Conservation (phyloP, 129 eudicot genomes). For the Helianthus annuus region DNA sequence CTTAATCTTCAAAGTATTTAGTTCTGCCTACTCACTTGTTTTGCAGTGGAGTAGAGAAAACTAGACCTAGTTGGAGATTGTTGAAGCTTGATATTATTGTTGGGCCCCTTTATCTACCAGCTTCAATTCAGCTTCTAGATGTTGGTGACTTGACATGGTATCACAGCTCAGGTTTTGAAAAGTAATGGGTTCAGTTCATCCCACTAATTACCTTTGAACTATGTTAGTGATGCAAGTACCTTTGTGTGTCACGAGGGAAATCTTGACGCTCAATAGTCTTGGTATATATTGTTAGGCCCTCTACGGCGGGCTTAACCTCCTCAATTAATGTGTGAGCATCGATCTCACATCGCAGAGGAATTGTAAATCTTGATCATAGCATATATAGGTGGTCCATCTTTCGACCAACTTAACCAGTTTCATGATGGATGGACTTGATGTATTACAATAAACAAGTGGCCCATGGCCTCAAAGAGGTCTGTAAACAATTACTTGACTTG, state of each 20-base stretch:
- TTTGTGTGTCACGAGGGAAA: conserved; percentile 29
- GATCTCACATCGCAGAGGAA: conserved; percentile 14
- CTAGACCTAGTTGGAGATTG: conserved; percentile 34
- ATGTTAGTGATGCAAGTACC: conserved; percentile 4
- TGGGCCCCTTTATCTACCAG: conserved; percentile 49
- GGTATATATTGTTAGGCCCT: conserved; percentile 10
- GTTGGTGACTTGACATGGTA: conserved; percentile 48
- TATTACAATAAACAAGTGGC: conserved; percentile 12
- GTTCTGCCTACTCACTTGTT: conserved; percentile 42
- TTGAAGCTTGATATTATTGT: conserved; percentile 43
- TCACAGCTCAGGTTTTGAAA: conserved; percentile 37
- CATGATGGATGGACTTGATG: conserved; percentile 6
- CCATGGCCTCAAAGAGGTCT: background rate
- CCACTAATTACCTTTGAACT: conserved; percentile 20
- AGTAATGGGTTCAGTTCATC: conserved; percentile 25
- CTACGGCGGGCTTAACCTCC: conserved; percentile 28
- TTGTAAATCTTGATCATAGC: conserved; percentile 31
- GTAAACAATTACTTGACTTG: conserved; percentile 1
- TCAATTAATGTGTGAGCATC: conserved; percentile 4
- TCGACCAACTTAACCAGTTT: conserved; percentile 22
- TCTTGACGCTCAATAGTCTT: conserved; percentile 12
- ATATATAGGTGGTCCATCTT: conserved; percentile 8
- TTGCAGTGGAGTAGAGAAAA: conserved; percentile 42
- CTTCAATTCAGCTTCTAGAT: conserved; percentile 47
- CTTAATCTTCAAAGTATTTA: conserved; percentile 32